Percentiles rank a stretch among this genome's conserved stretches.
phyloP scores from a whole-genome alignment of 2,329 filamentous ascomycete genomes.

The Arthrobotrys iridis region DNA sequence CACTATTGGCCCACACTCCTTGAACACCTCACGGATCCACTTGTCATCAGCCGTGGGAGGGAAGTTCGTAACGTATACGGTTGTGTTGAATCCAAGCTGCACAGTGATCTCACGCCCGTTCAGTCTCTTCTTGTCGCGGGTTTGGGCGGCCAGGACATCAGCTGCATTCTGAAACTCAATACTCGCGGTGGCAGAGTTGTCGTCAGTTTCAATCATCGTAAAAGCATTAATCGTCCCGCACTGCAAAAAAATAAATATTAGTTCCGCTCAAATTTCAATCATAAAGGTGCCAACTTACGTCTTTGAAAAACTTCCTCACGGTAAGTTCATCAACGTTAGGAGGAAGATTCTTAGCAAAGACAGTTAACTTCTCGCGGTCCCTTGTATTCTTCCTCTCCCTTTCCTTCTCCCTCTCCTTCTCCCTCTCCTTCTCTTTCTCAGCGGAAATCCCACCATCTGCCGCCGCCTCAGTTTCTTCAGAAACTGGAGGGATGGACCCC shows the following conservation, averaged over 20 bases:
- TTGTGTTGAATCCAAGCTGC: conserved; percentile 77
- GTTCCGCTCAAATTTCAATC: conserved; percentile 24
- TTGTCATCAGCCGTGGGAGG: conserved; percentile 77
- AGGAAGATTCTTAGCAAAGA: conserved; percentile 83
- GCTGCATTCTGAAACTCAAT: conserved; percentile 86
- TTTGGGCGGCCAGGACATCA: conserved; percentile 81
- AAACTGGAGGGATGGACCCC: conserved; percentile 58
- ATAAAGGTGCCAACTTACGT: conserved; percentile 63
- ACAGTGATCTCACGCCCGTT: conserved; percentile 78
- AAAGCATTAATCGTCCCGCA: conserved; percentile 86
- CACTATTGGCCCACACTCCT: conserved; percentile 80
- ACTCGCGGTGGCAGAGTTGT: conserved; percentile 74
- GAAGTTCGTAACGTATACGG: conserved; percentile 90
- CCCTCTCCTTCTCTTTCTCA: conserved; percentile 59
- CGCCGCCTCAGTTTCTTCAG: conserved; percentile 61
- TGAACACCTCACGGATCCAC: conserved; percentile 75
- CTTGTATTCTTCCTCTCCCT: conserved; percentile 59
- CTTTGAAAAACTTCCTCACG: conserved; percentile 88
- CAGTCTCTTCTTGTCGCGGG: conserved; percentile 82
- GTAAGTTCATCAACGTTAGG: conserved; percentile 74
- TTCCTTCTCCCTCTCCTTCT: conserved; percentile 78
- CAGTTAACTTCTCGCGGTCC: conserved; percentile 88
- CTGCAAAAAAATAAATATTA: conserved; percentile 42
- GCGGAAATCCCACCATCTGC: conserved; percentile 59
- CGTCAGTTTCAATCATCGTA: conserved; percentile 72